phyloP scores from a whole-genome alignment of 495 filamentous ascomycete species.

The Penicillium waksmanii region DNA sequence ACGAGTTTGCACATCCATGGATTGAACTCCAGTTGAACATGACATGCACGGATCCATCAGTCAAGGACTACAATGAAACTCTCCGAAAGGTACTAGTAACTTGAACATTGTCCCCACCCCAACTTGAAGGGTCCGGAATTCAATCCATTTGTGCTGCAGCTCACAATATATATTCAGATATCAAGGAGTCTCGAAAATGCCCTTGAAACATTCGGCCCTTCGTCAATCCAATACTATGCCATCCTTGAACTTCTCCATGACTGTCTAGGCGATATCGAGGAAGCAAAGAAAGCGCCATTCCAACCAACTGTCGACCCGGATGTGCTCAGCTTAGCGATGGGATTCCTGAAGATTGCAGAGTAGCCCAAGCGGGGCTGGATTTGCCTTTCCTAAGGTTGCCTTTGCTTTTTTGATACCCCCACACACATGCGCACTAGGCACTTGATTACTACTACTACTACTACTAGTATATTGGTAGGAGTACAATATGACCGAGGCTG shows the following conservation, averaged over 20 bases:
- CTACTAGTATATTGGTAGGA: background rate
- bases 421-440: background rate
- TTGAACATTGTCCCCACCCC: background rate
- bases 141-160: too few species aligned
- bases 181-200: constrained; percentile 47
- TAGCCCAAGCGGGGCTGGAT: constrained; percentile 8
- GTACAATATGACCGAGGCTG: too few species aligned
- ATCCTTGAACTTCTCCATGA: constrained; percentile 43
- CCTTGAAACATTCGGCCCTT: constrained; percentile 43
- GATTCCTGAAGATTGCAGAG: constrained; percentile 41
- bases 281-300: constrained; percentile 10
- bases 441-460: background rate
- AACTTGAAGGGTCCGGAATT: background rate
- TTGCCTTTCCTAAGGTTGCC: background rate
- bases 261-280: constrained; percentile 39
- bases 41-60: constrained; percentile 1
- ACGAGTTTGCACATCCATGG: background rate
- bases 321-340: constrained; percentile 43
- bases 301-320: constrained; percentile 34
- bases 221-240: constrained; percentile 43
- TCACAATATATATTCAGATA: constrained; percentile 32
- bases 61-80: constrained; percentile 34
- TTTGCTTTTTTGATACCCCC: constrained; percentile 14
- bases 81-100: constrained; percentile 38
- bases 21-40: too few species aligned